Evolutionary conservation across 305 asterid species (phyloP), one percentile per base, ranked within the genome.

Genomic region (Fraxinus baroniana): DNA sequence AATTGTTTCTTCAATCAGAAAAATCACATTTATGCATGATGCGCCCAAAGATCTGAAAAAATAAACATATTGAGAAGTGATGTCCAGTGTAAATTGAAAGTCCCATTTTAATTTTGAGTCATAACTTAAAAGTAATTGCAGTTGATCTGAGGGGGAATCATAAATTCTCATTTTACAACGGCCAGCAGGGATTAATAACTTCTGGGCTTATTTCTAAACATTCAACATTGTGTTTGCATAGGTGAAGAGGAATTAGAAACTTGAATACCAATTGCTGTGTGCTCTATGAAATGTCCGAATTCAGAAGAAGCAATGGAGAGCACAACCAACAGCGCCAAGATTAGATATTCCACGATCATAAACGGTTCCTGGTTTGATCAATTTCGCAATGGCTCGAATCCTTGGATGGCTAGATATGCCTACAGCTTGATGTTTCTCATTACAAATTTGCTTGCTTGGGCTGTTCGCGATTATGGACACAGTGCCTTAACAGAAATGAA

Each of bases 391-490:
- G 91, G 92, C 57, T 89, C 92, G 57, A 89, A 89, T 80, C 92
- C 92, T 74, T 89, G 92, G 92, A 89, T 89, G 89, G 92, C 92
- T 37, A 85, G 92, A 89, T 89, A 89, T 81, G 87, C 87, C 68
- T 89, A 89, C 32, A 88, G 88, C 75, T 80, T 89, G 74, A 78
- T 89, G 39, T 89, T 89, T 86, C 87, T 89, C 32, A 35, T 86
- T 22, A 80, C 87, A 32, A 89, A 89, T 81, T 78, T 89, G 86
- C 83, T 89, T 60, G 92, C 92, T 8, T 89, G 92, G 92, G 91
- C 87, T 49, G 86, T 89, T 75, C 92, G 92, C 36, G 92, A 89
- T 85, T 89, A 89, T 80, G 92, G 92, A 28, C 85, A 44, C 30
- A 74, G 36, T 72, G 79, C 81, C 37, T 81, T 88, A 76, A 80